Evolutionary conservation across 177 flowering plant genomes (phyloP).

Genomic region (Vitis hybrid): DNA sequence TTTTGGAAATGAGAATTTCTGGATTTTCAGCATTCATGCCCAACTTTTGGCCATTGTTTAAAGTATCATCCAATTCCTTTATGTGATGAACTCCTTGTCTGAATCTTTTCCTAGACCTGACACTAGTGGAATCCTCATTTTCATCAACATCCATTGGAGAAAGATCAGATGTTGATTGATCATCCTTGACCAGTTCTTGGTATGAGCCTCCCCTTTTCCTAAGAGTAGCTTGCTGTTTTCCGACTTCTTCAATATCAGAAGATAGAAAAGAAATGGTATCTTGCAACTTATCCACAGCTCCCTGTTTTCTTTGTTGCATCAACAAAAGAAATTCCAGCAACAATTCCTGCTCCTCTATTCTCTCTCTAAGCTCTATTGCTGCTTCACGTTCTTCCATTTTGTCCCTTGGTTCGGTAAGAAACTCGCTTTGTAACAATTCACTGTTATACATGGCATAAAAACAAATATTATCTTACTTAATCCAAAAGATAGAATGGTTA

Average conservation of each 20-base stretch:
- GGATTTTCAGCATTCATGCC: slow-evolving; percentile 29
- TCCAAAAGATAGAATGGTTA: background rate
- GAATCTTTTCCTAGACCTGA: slow-evolving; percentile 60
- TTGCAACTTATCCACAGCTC: slow-evolving; percentile 64
- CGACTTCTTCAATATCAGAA: slow-evolving; percentile 80
- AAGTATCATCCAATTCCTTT: slow-evolving; percentile 39
- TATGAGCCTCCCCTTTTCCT: slow-evolving; percentile 34
- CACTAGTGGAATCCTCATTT: slow-evolving; percentile 39
- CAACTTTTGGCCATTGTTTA: slow-evolving; percentile 31
- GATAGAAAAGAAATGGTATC: slow-evolving; percentile 57
- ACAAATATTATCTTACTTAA: background rate
- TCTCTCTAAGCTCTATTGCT: slow-evolving; percentile 70
- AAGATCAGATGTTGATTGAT: slow-evolving; percentile 27
- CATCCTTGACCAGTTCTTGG: slow-evolving; percentile 32
- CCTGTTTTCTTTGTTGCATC: slow-evolving; percentile 71
- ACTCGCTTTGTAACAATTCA: slow-evolving; percentile 82
- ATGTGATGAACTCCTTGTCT: slow-evolving; percentile 31
- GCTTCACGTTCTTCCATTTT: slow-evolving; percentile 76
- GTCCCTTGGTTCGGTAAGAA: slow-evolving; percentile 74
- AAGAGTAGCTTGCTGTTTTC: slow-evolving; percentile 44
- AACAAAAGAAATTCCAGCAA: slow-evolving; percentile 76
- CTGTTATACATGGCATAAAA: slow-evolving; percentile 36
- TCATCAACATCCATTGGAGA: slow-evolving; percentile 26
- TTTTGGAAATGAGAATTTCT: slow-evolving; percentile 45
- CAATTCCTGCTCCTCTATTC: slow-evolving; percentile 82